phyloP scores from a whole-genome alignment of 2,329 filamentous ascomycete species.

The Fusarium falciforme region DNA sequence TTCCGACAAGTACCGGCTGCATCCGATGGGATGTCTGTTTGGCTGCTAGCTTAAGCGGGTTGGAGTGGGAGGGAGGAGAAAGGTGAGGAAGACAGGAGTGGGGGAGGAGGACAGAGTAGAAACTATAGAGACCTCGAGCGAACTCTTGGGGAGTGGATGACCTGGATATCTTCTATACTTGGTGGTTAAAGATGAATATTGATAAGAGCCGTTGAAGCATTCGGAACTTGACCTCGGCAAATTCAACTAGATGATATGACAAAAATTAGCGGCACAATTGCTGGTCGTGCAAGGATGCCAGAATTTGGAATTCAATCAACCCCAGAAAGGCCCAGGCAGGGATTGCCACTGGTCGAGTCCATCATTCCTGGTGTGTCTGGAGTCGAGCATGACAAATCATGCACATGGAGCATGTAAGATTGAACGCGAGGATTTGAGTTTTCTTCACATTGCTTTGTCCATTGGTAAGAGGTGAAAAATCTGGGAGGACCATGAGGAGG shows the following conservation, averaged over 20 bases:
- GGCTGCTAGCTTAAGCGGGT: background rate
- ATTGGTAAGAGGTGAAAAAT: background rate
- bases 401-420: background rate
- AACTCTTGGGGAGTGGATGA: background rate
- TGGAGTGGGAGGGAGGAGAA: background rate
- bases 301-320: background rate
- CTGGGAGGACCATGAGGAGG: background rate
- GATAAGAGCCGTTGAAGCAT: background rate
- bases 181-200: background rate
- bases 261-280: background rate
- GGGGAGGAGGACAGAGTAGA: background rate
- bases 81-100: background rate
- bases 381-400: conserved; percentile 19
- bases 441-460: background rate
- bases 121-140: background rate
- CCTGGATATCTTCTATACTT: background rate
- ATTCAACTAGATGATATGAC: conserved; percentile 26
- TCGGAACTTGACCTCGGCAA: background rate
- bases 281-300: background rate
- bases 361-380: background rate
- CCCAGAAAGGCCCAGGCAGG: conserved; percentile 2
- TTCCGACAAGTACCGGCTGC: background rate
- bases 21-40: background rate
- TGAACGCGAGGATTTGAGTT: background rate
- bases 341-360: background rate